A percentile compares a stretch with the other conserved stretches of the same genome.
phyloP scores from a whole-genome alignment of 23 red algal species.

The Gracilaria gracilis region DNA sequence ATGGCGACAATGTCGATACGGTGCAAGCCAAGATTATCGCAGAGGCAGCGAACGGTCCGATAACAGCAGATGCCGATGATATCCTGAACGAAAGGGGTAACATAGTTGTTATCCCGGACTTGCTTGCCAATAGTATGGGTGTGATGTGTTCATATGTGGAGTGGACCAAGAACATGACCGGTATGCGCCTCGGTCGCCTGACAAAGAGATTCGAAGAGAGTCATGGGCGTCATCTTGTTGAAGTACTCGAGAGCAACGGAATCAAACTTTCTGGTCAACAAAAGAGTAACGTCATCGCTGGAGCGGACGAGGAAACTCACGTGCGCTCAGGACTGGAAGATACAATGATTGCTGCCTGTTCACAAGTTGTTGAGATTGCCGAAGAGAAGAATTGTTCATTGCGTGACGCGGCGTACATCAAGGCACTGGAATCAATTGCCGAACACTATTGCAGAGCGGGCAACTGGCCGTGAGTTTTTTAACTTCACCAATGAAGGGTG shows the following conservation, averaged over 20 bases:
- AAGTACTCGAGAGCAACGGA: conserved; percentile 88
- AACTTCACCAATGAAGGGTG: neutral
- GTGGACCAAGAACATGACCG: conserved; percentile 94
- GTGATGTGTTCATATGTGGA: conserved; percentile 97
- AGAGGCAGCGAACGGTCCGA: conserved; percentile 95
- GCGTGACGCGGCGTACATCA: conserved; percentile 83
- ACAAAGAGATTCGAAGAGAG: conserved; percentile 93
- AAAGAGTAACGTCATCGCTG: conserved; percentile 71
- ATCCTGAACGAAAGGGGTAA: conserved; percentile 77
- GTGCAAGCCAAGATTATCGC: conserved; percentile 86
- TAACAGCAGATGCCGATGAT: conserved; percentile 89
- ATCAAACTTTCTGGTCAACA: conserved; percentile 77
- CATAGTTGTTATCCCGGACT: conserved; percentile 85
- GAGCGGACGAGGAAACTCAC: conserved; percentile 89
- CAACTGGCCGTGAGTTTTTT: conserved; percentile 53
- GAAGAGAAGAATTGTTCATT: conserved; percentile 69
- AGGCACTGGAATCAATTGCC: conserved; percentile 81
- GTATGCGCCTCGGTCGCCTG: conserved; percentile 91
- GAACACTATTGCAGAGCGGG: conserved; percentile 55
- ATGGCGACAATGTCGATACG: conserved; percentile 62
- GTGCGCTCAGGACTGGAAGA: conserved; percentile 94
- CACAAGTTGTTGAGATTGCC: conserved; percentile 67
- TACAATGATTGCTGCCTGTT: conserved; percentile 87
- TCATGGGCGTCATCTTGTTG: conserved; percentile 68
- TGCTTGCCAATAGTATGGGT: conserved; percentile 94